phyloP scores from a whole-genome alignment of 768 basidiomycete species.

The Kwoniella bestiolae region DNA sequence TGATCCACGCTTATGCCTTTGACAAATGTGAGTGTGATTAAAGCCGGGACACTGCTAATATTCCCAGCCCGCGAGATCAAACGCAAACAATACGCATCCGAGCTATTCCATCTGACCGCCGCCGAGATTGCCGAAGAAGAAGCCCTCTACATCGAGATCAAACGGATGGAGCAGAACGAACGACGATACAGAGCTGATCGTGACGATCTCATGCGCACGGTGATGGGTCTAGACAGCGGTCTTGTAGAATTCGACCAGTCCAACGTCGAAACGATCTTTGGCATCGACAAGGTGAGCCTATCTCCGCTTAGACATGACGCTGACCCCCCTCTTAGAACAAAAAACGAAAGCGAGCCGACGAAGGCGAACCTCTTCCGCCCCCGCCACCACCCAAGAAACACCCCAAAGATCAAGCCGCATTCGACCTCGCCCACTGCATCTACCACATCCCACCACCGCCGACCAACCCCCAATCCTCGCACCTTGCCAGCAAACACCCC shows the following conservation, averaged over 20 bases:
- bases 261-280: slow-evolving; percentile 38
- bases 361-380: slow-evolving; percentile 25
- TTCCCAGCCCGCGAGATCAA: slow-evolving; percentile 78
- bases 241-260: slow-evolving; percentile 65
- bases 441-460: slow-evolving; percentile 36
- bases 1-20: slow-evolving; percentile 76
- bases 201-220: slow-evolving; percentile 79
- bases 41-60: background rate
- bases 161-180: slow-evolving; percentile 92
- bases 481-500: slow-evolving; percentile 49
- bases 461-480: slow-evolving; percentile 42
- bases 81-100: slow-evolving; percentile 83
- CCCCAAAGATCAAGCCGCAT: slow-evolving; percentile 43
- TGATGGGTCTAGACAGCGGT: slow-evolving; percentile 86
- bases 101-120: slow-evolving; percentile 83
- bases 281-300: slow-evolving; percentile 50
- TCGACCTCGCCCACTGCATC: slow-evolving; percentile 47
- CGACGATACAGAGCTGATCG: slow-evolving; percentile 83
- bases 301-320: background rate
- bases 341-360: slow-evolving; percentile 53
- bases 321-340: slow-evolving; percentile 37
- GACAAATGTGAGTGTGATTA: slow-evolving; percentile 71
- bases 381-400: slow-evolving; percentile 28
- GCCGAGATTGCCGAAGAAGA: slow-evolving; percentile 95
- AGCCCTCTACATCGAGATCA: slow-evolving; percentile 87